Conservation (phyloP, 2,329 filamentous ascomycete genomes). For the Scedosporium dehoogii region DNA sequence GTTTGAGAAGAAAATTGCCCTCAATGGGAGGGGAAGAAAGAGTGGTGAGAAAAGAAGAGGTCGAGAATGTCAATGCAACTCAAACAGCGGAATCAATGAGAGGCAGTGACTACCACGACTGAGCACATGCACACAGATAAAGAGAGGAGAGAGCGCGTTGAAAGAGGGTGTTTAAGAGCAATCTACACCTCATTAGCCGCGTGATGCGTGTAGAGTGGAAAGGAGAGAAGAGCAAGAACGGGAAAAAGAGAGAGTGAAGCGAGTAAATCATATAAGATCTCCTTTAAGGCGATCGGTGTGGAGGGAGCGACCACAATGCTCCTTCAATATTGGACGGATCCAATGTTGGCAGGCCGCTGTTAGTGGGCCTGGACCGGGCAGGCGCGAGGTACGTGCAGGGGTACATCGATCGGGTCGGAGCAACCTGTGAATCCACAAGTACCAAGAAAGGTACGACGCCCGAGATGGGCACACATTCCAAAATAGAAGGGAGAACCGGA, state of each 20-base stretch:
- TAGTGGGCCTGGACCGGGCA: too few relatives aligned
- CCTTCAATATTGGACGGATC: too few relatives aligned
- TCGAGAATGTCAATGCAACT: not conserved
- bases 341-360: too few relatives aligned
- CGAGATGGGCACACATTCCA: not conserved
- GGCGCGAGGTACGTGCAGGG: not conserved
- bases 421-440: not conserved
- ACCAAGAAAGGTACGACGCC: not conserved
- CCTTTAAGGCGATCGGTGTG: not conserved
- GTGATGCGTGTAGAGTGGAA: slow-evolving; percentile 1
- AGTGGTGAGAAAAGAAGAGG: not conserved
- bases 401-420: not conserved
- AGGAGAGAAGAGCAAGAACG: not conserved
- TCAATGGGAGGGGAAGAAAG: not conserved
- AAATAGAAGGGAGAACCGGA: not conserved
- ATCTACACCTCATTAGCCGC: slow-evolving; percentile 4
- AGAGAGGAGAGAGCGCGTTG: not conserved
- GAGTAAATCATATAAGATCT: slow-evolving; percentile 1
- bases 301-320: not conserved
- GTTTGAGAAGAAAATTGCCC: not conserved
- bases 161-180: not conserved
- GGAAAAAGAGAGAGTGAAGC: not conserved
- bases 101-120: not conserved
- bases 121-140: not conserved
- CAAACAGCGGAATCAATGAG: not conserved